Base-by-base conservation (phyloP, 2,329 filamentous ascomycete species). In the Cladophialophora carrionii region DNA sequence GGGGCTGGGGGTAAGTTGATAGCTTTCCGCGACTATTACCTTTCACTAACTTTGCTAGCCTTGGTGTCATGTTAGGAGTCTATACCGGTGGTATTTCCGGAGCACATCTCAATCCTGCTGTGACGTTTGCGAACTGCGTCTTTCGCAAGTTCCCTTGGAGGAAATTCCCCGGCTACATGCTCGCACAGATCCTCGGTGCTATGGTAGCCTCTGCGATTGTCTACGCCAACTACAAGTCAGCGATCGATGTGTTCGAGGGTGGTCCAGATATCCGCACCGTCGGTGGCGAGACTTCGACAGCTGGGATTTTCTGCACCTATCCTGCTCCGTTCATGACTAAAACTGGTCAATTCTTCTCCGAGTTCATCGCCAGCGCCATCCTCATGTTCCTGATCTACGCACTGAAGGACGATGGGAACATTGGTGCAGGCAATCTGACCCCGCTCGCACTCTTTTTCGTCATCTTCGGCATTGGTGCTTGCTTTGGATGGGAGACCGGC, bases 401-500 rank as follows among this genome's bases (percentile, higher is more conserved):
- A 0, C 76, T 91, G 57, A 87, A 88, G 62, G 78, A 80, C 52
- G 73, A 78, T 24, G 68, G 70, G 2, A 79, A 79, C 57, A 66
- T 78, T 4, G 86, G 85, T 3, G 85, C 86, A 1, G 85, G 85
- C 0, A 79, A 81, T 1, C 70, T 87, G 26, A 81, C 85, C 63
- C 87, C 88, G 0, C 77, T 91, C 1, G 84, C 80, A 7, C 76
- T 91, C 5, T 89, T 90, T 77, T 90, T 91, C 76, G 79, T 91
- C 55, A 87, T 91, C 67, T 91, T 91, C 73, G 89, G 88, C 12
- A 86, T 91, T 26, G 88, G 88, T 22, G 86, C 87, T 32, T 89
- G 87, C 73, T 91, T 90, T 71, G 89, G 89, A 6, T 91, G 87
- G 87, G 85, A 91, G 75, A 92, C 89, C 0, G 88, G 89, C 43